phyloP scores from a whole-genome alignment of 768 basidiomycete species.

The Chalciporus chontae region DNA sequence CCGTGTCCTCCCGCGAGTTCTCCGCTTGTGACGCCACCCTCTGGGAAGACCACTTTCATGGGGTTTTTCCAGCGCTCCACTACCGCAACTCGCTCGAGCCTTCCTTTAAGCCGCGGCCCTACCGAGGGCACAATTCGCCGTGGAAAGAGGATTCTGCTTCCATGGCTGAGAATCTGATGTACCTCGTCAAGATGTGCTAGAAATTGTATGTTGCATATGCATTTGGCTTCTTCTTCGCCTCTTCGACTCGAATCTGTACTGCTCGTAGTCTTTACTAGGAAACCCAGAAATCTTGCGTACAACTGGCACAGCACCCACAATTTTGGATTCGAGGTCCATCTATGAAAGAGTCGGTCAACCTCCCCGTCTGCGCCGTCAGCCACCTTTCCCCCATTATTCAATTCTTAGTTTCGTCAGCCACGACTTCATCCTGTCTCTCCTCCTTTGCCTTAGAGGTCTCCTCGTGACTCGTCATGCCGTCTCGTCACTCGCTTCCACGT shows the following conservation, averaged over 20 bases:
- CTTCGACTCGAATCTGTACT: constrained; percentile 10
- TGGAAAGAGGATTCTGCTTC: constrained; percentile 28
- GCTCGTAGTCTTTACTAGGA: constrained; percentile 1
- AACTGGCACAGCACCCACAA: background rate
- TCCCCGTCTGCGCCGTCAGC: constrained; percentile 19
- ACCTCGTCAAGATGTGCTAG: constrained; percentile 2
- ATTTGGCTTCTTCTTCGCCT: constrained; percentile 9
- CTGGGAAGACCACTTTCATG: constrained; percentile 21
- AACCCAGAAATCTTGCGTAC: background rate
- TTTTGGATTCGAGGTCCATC: background rate
- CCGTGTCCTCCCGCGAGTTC: constrained; percentile 14
- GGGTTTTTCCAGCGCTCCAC: constrained; percentile 28
- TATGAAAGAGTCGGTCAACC: constrained; percentile 18
- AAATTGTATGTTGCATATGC: constrained; percentile 23
- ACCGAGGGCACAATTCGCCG: constrained; percentile 21
- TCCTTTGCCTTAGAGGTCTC: constrained; percentile 4
- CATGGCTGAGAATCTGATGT: constrained; percentile 31
- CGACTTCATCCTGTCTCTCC: constrained; percentile 4
- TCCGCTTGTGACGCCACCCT: constrained; percentile 13
- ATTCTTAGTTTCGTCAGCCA: constrained; percentile 1
- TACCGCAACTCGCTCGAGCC: constrained; percentile 10
- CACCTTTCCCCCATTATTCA: constrained; percentile 6
- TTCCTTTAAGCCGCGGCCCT: constrained; percentile 18
- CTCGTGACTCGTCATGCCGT: constrained; percentile 16
- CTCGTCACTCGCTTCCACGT: constrained; percentile 15